Base-by-base conservation (phyloP, 441 rosid species). In the Erodium moschatum region DNA sequence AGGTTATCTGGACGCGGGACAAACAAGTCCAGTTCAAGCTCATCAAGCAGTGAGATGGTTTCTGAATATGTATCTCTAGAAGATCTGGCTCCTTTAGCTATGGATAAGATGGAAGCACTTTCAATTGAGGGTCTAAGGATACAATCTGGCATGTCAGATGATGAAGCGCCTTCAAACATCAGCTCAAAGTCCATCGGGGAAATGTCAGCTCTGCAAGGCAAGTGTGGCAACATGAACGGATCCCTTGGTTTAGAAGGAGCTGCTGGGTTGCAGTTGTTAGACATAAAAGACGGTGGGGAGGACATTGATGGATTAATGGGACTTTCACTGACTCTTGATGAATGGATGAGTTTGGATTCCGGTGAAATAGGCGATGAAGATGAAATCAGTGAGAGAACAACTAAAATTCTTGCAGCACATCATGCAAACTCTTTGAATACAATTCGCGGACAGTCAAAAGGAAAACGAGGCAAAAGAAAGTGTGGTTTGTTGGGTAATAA, bases 31-130 rank as follows among this genome's bases (percentile, higher is more conserved):
- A 75, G 74, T 70, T 78, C 88, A 72, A 69, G 74, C 67, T 76
- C 85, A 21, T 16, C 33, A 0, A 82, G 78, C 68, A 73, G 50
- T 64, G 87, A 77, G 66, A 69, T 73, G 66, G 82, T 79, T 67
- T 76, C 87, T 3, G 96, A 92, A 64, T 90, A 85, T 76, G 96
- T 89, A 69, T 87, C 91, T 74, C 86, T 92, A 21, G 97, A 92
- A 77, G 96, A 90, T 75, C 88, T 92, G 67, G 98, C 97, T 73
- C 98, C 97, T 69, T 77, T 90, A 82, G 98, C 97, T 66, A 85
- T 90, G 93, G 89, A 90, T 74, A 92, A 92, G 87, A 90, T 90
- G 69, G 98, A 89, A 86, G 97, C 96, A 48, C 94, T 92, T 73
- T 89, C 94, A 38, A 81, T 92, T 73, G 97, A 90, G 80, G 98